These are phyloP conservation scores for Aphanomyces cochlioides DNA, from an alignment of 352 stramenopile genomes.

Conservation along the genomic window DNA sequence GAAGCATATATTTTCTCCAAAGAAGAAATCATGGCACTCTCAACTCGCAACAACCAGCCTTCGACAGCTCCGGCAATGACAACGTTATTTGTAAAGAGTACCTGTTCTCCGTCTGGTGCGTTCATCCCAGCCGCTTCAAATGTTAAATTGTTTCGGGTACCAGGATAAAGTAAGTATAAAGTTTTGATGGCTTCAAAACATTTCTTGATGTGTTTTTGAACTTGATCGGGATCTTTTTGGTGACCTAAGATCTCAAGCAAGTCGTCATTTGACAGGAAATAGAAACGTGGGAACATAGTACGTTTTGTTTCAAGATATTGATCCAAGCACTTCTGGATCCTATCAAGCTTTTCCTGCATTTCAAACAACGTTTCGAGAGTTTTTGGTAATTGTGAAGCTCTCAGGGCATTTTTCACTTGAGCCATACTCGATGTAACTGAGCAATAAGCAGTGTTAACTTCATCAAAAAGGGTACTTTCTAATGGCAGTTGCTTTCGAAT, in stretches of 20 bases:
- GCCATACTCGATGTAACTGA: constrained; percentile 71
- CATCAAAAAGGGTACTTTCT: constrained; percentile 81
- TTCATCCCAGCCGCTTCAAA: constrained; percentile 89
- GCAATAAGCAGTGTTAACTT: constrained; percentile 79
- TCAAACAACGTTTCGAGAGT: constrained; percentile 61
- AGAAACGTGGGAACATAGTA: constrained; percentile 84
- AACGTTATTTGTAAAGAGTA: constrained; percentile 82
- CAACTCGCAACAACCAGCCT: constrained; percentile 82
- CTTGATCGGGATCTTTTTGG: constrained; percentile 83
- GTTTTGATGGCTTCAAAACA: constrained; percentile 90
- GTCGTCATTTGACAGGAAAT: constrained; percentile 88
- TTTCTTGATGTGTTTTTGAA: constrained; percentile 90
- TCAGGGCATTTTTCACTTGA: constrained; percentile 70
- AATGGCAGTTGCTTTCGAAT: constrained; percentile 91
- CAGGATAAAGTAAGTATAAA: constrained; percentile 57
- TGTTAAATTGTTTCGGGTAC: constrained; percentile 68
- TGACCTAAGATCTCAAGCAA: constrained; percentile 82
- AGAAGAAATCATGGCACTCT: constrained; percentile 79
- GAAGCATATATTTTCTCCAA: constrained; percentile 83
- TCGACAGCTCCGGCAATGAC: constrained; percentile 88
- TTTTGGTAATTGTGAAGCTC: constrained; percentile 49
- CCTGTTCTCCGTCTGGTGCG: constrained; percentile 84
- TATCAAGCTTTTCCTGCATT: constrained; percentile 85
- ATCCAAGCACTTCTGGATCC: constrained; percentile 85
- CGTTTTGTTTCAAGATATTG: constrained; percentile 87